Evolutionary conservation across 2,329 filamentous ascomycete genomes (phyloP), one percentile per base, ranked within the genome.

Genomic region (Ceratocystis alfenasii): DNA sequence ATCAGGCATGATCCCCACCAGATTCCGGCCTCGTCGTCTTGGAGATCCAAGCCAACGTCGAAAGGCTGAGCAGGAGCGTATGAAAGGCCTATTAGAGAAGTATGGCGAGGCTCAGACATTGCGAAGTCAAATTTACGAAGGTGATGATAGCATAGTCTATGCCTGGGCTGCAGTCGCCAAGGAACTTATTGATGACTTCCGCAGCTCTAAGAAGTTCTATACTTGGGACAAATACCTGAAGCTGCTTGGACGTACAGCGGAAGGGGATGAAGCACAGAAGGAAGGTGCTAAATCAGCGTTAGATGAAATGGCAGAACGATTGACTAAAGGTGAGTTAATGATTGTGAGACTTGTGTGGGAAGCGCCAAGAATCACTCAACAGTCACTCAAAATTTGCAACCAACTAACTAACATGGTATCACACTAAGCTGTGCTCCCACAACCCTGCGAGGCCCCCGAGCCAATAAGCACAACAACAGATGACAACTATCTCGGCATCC

Each of bases 401-500:
- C 10, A 28, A 36, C 15, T 28, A 10, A 57, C 50, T 55, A 25
- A 55, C 50, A 28, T 61, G 36, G 36, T 17, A 17, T 60, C 50
- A 6, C n/a, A 22, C 46, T 8, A n/a, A 68, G 67, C 67, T 12
- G 44, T 65, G 20, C 66, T 71, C 45, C 71, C 48, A 63, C 68
- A 46, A 69, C 66, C 28, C 60, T 68, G 68, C 28, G 33, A 57
- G 45, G 45, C 45, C n/a, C 63, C 57, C 1, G 62, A 61, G 20
- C 62, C 53, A 45, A 33, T 50, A 12, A 28, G 44, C 8, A 45
- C 30, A 22, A 25, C 33, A 0, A 45, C 36, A 25, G 69, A 67
- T 20, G 76, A 76, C 30, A 78, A 73, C 67, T 92, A 90, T 72
- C 87, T 90, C 70, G 88, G 88, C 6, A 89, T 97, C 60, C 78